Base-by-base conservation (phyloP, 1,139 yeast genomes). In the Taphrina populina region DNA sequence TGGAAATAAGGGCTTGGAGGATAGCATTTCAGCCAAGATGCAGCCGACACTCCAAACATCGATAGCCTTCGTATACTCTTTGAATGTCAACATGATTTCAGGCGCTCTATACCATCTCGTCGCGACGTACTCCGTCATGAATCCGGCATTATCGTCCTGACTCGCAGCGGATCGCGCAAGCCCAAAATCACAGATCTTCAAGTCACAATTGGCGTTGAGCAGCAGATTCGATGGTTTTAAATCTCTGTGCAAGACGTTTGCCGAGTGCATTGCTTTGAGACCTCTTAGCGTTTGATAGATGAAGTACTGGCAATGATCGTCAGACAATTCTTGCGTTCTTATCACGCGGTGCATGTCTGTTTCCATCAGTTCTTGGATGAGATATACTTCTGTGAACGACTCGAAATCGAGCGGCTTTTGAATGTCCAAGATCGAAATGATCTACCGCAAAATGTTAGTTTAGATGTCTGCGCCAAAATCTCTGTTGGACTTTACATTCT, bases 101-200 rank as follows among this genome's bases (percentile, higher is more conserved):
- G 97, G 97, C 1, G 97, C 97, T 54, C 97, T 75, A 70, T 90
- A 90, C 97, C 97, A 90, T 64, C 97, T 75, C 4, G 98, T 92
- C 6, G 97, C 97, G 52, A 92, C 97, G 68, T 92, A 92, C 70
- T 92, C 97, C 2, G 98, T 92, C 85, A 92, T 78, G 68, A 82
- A 81, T 39, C 90, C 84, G 60, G 80, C 78, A 64, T 80, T 81
- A 66, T 79, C 82, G 60, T 79, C 81, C 55, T 74, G 74, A 60
- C 77, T 70, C 5, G 78, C 73, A 13, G 75, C 72, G 41, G 80
- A 70, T 58, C 97, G 74, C 1, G 97, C 96, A 37, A 92, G 76
- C 0, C 98, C 98, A 71, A 92, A 92, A 69, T 92, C 98, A 70
- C 97, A 88, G 35, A 92, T 79, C 67, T 92, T 92, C 63, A 92